Conservation (phyloP, 2,329 filamentous ascomycete species). For the Fusarium haematococcum region DNA sequence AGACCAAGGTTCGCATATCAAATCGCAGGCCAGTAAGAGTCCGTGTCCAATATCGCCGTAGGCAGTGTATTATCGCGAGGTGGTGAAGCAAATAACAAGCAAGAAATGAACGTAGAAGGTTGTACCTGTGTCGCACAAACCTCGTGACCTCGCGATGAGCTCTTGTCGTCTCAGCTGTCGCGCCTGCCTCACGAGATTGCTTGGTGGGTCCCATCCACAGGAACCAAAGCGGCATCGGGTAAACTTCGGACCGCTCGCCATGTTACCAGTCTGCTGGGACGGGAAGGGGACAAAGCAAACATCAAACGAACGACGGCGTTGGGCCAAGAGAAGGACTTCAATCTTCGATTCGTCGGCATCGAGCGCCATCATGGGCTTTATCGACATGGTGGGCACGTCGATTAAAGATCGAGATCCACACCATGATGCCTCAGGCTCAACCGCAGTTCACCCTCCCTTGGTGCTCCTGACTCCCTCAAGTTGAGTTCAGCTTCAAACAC, state of each 20-base stretch:
- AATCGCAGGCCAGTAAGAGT: constrained; percentile 12
- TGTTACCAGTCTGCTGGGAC: constrained; percentile 33
- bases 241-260: constrained; percentile 39
- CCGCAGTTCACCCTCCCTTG: not conserved
- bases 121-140: constrained; percentile 28
- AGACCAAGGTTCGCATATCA: constrained; percentile 38
- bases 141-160: constrained; percentile 33
- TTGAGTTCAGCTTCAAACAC: not conserved
- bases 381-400: not conserved
- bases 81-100: constrained; percentile 7
- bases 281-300: constrained; percentile 16
- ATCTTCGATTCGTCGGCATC: not conserved
- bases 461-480: constrained; percentile 9
- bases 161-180: constrained; percentile 31
- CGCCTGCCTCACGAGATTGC: constrained; percentile 45
- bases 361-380: not conserved
- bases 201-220: constrained; percentile 34
- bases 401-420: not conserved
- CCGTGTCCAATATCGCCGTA: constrained; percentile 9
- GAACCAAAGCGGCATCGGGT: constrained; percentile 37
- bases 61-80: not conserved
- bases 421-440: not conserved
- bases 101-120: constrained; percentile 29
- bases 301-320: constrained; percentile 1
- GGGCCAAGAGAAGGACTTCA: not conserved